phyloP scores from a whole-genome alignment of 805 yeast genomes.

The Teunomyces lycoperdinae region DNA sequence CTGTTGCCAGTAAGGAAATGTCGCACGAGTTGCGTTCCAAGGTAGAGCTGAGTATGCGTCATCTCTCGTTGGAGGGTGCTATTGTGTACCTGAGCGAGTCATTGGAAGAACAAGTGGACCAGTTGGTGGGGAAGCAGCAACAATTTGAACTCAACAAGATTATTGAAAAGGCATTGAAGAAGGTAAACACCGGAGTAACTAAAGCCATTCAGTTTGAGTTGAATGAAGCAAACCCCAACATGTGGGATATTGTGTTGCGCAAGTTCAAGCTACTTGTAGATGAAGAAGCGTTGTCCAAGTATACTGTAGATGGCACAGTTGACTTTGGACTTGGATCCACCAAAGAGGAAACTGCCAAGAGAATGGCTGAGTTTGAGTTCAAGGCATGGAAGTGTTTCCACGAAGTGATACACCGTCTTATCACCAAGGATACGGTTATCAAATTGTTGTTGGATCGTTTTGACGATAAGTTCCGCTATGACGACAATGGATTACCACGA shows the following conservation, averaged over 20 bases:
- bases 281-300: constrained; percentile 10
- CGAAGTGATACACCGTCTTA: constrained; percentile 54
- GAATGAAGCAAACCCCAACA: constrained; percentile 15
- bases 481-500: constrained; percentile 75
- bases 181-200: constrained; percentile 44
- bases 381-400: constrained; percentile 67
- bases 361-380: constrained; percentile 44
- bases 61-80: constrained; percentile 15
- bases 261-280: constrained; percentile 15
- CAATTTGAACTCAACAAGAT: constrained; percentile 30
- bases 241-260: constrained; percentile 19
- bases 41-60: not conserved
- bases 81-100: constrained; percentile 8
- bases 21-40: not conserved
- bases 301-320: constrained; percentile 16
- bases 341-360: constrained; percentile 37
- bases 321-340: constrained; percentile 70
- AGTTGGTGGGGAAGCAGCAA: constrained; percentile 38
- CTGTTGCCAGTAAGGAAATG: not conserved
- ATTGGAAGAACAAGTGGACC: constrained; percentile 38
- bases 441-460: constrained; percentile 71
- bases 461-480: constrained; percentile 81
- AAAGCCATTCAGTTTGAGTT: constrained; percentile 16
- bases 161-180: constrained; percentile 43
- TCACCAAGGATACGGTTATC: constrained; percentile 65